These are phyloP conservation scores for Nakazawaea sp. DNA, from an alignment of 805 yeast genomes.

Conservation along the genomic window DNA sequence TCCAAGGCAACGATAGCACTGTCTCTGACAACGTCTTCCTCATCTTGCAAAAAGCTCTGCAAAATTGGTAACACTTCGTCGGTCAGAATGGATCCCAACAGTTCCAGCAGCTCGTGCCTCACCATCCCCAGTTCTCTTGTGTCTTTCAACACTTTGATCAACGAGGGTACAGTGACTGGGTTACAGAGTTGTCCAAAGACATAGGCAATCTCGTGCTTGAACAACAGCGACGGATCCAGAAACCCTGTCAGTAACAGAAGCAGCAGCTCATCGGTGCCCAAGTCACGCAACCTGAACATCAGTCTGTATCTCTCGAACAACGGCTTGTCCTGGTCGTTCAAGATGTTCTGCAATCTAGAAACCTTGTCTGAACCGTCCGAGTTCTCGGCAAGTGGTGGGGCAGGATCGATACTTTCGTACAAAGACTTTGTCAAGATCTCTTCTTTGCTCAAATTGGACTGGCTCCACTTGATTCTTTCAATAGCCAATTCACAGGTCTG, in stretches of 20 bases:
- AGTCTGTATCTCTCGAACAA: slow-evolving; percentile 95
- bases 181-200: slow-evolving; percentile 96
- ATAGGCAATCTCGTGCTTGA: slow-evolving; percentile 97
- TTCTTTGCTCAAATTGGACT: slow-evolving; percentile 53
- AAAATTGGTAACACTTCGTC: slow-evolving; percentile 91
- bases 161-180: slow-evolving; percentile 85
- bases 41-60: slow-evolving; percentile 69
- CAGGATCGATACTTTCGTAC: slow-evolving; percentile 91
- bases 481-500: slow-evolving; percentile 98
- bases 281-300: slow-evolving; percentile 94
- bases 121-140: slow-evolving; percentile 93
- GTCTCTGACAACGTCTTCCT: slow-evolving; percentile 88
- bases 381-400: slow-evolving; percentile 85
- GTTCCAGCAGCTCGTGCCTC: slow-evolving; percentile 99
- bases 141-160: slow-evolving; percentile 74
- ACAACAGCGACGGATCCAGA: slow-evolving; percentile 83
- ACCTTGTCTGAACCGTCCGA: slow-evolving; percentile 30
- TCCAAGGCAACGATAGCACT: slow-evolving; percentile 96
- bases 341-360: slow-evolving; percentile 54
- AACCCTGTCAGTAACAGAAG: slow-evolving; percentile 88
- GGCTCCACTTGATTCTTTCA: slow-evolving; percentile 91
- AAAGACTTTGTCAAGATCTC: slow-evolving; percentile 73
- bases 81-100: slow-evolving; percentile 93
- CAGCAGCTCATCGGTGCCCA: slow-evolving; percentile 90
- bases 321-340: slow-evolving; percentile 73